A percentile compares a stretch with the other conserved stretches of the same genome.
phyloP scores from a whole-genome alignment of 208 protist genomes.

The Endotrypanum monterogeii region DNA sequence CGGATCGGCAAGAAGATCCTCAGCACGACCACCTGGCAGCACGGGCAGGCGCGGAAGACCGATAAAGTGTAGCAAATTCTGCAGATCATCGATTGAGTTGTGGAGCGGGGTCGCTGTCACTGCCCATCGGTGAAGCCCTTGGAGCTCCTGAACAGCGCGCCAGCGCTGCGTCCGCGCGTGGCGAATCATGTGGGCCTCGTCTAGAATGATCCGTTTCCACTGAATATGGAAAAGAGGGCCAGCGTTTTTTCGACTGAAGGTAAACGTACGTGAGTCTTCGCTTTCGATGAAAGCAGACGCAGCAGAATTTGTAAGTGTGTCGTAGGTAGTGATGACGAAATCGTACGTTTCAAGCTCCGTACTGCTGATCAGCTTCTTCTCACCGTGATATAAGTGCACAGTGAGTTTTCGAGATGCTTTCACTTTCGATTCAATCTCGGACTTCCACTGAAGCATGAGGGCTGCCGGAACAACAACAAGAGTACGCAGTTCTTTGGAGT shows the following conservation, averaged over 20 bases:
- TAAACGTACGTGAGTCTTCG: slow-evolving; percentile 58
- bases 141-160: slow-evolving; percentile 79
- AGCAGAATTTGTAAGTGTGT: slow-evolving; percentile 80
- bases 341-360: slow-evolving; percentile 88
- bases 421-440: slow-evolving; percentile 87
- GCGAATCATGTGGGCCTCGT: slow-evolving; percentile 95
- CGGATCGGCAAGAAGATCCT: slow-evolving; percentile 79
- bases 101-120: slow-evolving; percentile 95
- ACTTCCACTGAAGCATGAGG: slow-evolving; percentile 93
- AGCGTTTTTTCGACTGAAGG: slow-evolving; percentile 64
- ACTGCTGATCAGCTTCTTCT: slow-evolving; percentile 62
- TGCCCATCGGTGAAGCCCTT: slow-evolving; percentile 88
- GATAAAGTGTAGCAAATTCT: slow-evolving; percentile 89
- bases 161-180: slow-evolving; percentile 85
- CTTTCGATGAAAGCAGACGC: slow-evolving; percentile 58
- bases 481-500: slow-evolving; percentile 87
- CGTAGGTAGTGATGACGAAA: slow-evolving; percentile 94
- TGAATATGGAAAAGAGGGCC: slow-evolving; percentile 84
- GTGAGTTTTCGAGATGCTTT: slow-evolving; percentile 42
- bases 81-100: slow-evolving; percentile 93
- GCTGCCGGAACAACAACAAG: slow-evolving; percentile 93
- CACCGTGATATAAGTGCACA: slow-evolving; percentile 87
- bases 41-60: slow-evolving; percentile 79
- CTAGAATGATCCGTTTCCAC: slow-evolving; percentile 95
- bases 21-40: slow-evolving; percentile 60